Conservation (phyloP, 2,329 filamentous ascomycete genomes). For the Lecanicillium sp. region DNA sequence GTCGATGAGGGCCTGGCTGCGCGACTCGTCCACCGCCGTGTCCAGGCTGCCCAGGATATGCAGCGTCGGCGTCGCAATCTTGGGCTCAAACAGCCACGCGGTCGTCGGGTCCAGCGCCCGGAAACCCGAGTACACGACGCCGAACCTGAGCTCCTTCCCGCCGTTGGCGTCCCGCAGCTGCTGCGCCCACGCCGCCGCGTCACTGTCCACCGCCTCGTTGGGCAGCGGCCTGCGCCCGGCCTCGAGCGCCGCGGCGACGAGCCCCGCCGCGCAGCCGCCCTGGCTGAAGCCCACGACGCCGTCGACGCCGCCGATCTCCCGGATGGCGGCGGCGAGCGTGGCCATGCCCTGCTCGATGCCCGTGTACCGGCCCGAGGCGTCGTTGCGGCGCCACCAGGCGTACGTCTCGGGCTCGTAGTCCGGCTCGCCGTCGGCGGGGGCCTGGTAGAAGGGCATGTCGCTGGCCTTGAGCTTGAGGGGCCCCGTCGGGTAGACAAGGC, state of each 20-base stretch:
- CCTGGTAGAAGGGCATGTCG: slow-evolving; percentile 65
- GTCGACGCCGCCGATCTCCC: slow-evolving; percentile 62
- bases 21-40: slow-evolving; percentile 75
- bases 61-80: slow-evolving; percentile 68
- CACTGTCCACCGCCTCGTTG: slow-evolving; percentile 23
- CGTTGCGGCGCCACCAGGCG: slow-evolving; percentile 76
- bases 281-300: slow-evolving; percentile 80
- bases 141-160: slow-evolving; percentile 55
- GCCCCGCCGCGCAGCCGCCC: slow-evolving; percentile 64
- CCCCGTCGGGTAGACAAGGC: slow-evolving; percentile 62
- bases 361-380: slow-evolving; percentile 57
- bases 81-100: slow-evolving; percentile 61
- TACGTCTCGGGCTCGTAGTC: slow-evolving; percentile 60
- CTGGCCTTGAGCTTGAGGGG: slow-evolving; percentile 56
- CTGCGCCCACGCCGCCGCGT: slow-evolving; percentile 35
- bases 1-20: slow-evolving; percentile 62
- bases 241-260: slow-evolving; percentile 70
- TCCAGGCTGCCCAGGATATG: slow-evolving; percentile 82
- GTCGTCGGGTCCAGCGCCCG: slow-evolving; percentile 56
- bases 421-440: slow-evolving; percentile 36
- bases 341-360: slow-evolving; percentile 64
- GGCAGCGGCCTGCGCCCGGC: slow-evolving; percentile 17
- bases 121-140: slow-evolving; percentile 73
- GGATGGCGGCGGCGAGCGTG: slow-evolving; percentile 55
- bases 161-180: slow-evolving; percentile 45